Conservation (phyloP, 345 rosid genomes). For the Salix purpurea region DNA sequence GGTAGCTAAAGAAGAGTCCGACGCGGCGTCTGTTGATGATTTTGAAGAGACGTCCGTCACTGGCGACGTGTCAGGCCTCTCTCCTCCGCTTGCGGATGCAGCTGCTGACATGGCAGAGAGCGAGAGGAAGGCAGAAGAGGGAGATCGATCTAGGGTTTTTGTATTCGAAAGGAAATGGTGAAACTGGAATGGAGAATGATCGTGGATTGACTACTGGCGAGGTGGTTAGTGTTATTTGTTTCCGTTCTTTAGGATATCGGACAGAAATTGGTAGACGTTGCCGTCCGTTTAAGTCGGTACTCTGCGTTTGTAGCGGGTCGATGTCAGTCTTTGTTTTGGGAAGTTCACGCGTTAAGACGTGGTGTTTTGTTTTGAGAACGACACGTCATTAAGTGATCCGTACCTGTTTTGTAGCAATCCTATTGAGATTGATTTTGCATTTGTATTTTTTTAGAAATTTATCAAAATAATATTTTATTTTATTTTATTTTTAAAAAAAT, state of each 20-base stretch:
- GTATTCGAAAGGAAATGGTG: not conserved
- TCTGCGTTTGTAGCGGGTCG: slow-evolving; percentile 9
- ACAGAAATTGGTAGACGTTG: not conserved
- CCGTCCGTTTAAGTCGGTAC: not conserved
- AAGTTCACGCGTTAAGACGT: slow-evolving; percentile 21
- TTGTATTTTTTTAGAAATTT: too few relatives aligned
- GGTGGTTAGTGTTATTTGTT: not conserved
- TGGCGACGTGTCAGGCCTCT: slow-evolving; percentile 26
- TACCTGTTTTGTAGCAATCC: too few relatives aligned
- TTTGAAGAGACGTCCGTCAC: slow-evolving; percentile 33
- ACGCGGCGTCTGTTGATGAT: slow-evolving; percentile 29
- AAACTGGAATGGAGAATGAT: not conserved
- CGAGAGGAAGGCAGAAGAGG: not conserved
- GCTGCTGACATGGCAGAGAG: slow-evolving; percentile 43
- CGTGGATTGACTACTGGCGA: not conserved
- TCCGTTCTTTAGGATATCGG: not conserved
- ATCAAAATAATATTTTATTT: too few relatives aligned
- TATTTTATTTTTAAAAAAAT: too few relatives aligned
- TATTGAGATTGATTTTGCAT: too few relatives aligned
- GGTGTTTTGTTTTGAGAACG: not conserved
- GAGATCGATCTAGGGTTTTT: slow-evolving; percentile 16
- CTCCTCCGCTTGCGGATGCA: slow-evolving; percentile 31
- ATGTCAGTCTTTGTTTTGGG: not conserved
- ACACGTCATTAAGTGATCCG: too few relatives aligned
- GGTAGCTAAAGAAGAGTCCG: slow-evolving; percentile 36